Base-by-base conservation (phyloP, 2,329 filamentous ascomycete species). In the Talaromyces sp. region DNA sequence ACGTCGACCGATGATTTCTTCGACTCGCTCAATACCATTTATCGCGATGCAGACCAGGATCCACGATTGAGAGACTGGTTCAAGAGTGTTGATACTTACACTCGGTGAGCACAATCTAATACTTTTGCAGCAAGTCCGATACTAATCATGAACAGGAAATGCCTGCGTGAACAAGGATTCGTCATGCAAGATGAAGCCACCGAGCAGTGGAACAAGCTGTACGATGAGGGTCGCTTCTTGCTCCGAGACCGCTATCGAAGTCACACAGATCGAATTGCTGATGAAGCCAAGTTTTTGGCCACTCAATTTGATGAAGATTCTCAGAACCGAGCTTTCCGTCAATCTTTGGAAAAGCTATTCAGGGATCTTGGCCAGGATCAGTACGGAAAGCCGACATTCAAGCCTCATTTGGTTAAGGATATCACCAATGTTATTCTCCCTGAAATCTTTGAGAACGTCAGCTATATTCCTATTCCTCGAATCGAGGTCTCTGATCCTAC, bases 1-100 rank as follows among this genome's bases (percentile, higher is more conserved):
- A 97, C 94, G 8, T 97, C 92, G 0, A 85, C 86, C 35, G 88
- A 95, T 63, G 90, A 96, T 64, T 78, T 97, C 3, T 91, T 94
- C 77, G 86, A 89, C 17, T 85, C 91, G 0, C 87, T 99, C 73
- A 87, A 91, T 64, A 83, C 85, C 63, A 87, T 99, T 65, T 97
- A 97, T 78, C 79, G 80, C 52, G 90, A 96, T 71, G 91, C 94
- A 4, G 90, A 97, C 63, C 81, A 81, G 19, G 94, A 99, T 64
- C 84, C 87, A 0, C 90, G 97, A 69, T 83, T 99, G 56, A 91
- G 87, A 74, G 79, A 84, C 59, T 99, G 93, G 93, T 97, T 97
- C 83, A 89, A 84, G 75, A 77, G 84, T 21, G 75, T 96, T 61
- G 79, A 97, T 72, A 73, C 70, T 0, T 97, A 90, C 72, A 82